These are phyloP conservation scores for Podila epigama DNA, from an alignment of 192 early-diverging fungal genomes.

Conservation along the genomic window DNA sequence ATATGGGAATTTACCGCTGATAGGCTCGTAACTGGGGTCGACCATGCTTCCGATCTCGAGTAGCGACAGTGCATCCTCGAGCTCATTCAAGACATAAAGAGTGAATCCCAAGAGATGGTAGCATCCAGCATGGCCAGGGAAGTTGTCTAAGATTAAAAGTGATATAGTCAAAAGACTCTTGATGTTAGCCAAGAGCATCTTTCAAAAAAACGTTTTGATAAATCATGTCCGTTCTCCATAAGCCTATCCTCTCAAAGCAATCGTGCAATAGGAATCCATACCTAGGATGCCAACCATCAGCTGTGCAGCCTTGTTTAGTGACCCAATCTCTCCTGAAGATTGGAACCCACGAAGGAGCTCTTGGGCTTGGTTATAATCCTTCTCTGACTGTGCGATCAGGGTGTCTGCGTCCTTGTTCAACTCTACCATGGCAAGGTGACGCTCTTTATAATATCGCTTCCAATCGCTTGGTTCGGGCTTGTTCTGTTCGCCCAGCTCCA, in stretches of 20 bases:
- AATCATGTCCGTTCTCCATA: not conserved
- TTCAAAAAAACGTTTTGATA: no score
- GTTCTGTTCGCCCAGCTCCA: slow-evolving; percentile 47
- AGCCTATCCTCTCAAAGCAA: no score
- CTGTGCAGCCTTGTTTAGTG: slow-evolving; percentile 53
- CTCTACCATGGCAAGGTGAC: slow-evolving; percentile 30
- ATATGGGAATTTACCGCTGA: slow-evolving; percentile 42
- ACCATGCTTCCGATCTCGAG: slow-evolving; percentile 60
- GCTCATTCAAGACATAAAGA: slow-evolving; percentile 57
- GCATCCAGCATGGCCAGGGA: slow-evolving; percentile 60
- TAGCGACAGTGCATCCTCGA: slow-evolving; percentile 58
- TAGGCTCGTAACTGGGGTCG: slow-evolving; percentile 58
- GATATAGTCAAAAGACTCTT: not conserved
- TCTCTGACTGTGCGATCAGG: slow-evolving; percentile 53
- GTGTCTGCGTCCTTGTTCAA: slow-evolving; percentile 41
- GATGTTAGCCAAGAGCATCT: not conserved
- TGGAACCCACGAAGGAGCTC: slow-evolving; percentile 54
- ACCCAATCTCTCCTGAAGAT: slow-evolving; percentile 39
- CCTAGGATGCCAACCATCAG: slow-evolving; percentile 59
- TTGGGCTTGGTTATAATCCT: slow-evolving; percentile 52
- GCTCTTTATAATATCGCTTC: slow-evolving; percentile 52
- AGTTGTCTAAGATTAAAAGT: slow-evolving; percentile 39
- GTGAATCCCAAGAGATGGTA: slow-evolving; percentile 63
- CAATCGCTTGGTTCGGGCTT: slow-evolving; percentile 59
- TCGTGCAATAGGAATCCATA: slow-evolving; percentile 9